Conservation (phyloP, 495 filamentous ascomycete species). For the Penicillium odoratum region DNA sequence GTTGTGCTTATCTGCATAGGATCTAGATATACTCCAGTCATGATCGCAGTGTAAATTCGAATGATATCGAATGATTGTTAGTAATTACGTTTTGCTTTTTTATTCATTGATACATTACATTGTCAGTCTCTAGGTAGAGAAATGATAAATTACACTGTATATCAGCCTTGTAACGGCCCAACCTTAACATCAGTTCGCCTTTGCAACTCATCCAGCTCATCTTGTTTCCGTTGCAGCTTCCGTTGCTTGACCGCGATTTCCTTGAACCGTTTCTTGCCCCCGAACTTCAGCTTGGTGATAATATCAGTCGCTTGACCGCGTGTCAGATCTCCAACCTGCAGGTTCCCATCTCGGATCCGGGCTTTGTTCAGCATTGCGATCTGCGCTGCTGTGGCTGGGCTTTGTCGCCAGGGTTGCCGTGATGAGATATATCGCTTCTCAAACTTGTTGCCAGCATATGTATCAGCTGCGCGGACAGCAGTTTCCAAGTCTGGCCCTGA, state of each 20-base stretch:
- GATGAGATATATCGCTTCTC: slow-evolving; percentile 56
- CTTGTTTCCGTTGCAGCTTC: slow-evolving; percentile 32
- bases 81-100: too few relatives aligned
- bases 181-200: slow-evolving; percentile 57
- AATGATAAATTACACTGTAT: not conserved
- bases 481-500: slow-evolving; percentile 58
- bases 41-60: too few relatives aligned
- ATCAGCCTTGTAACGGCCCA: slow-evolving; percentile 54
- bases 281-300: slow-evolving; percentile 88
- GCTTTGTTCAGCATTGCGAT: slow-evolving; percentile 70
- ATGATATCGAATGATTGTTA: too few relatives aligned
- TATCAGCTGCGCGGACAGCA: slow-evolving; percentile 81
- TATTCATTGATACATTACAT: too few relatives aligned
- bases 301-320: slow-evolving; percentile 86
- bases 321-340: slow-evolving; percentile 59
- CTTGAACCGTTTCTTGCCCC: slow-evolving; percentile 70
- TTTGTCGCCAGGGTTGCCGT: slow-evolving; percentile 64
- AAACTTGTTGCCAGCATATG: slow-evolving; percentile 66
- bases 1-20: not conserved
- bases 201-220: slow-evolving; percentile 30
- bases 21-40: too few relatives aligned
- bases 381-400: slow-evolving; percentile 67
- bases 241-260: slow-evolving; percentile 42
- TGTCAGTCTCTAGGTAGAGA: too few relatives aligned
- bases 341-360: slow-evolving; percentile 50